Evolutionary conservation across 148 eudicot species (phyloP), one percentile per base, ranked within the genome.

Genomic region (Camellia sinensis): DNA sequence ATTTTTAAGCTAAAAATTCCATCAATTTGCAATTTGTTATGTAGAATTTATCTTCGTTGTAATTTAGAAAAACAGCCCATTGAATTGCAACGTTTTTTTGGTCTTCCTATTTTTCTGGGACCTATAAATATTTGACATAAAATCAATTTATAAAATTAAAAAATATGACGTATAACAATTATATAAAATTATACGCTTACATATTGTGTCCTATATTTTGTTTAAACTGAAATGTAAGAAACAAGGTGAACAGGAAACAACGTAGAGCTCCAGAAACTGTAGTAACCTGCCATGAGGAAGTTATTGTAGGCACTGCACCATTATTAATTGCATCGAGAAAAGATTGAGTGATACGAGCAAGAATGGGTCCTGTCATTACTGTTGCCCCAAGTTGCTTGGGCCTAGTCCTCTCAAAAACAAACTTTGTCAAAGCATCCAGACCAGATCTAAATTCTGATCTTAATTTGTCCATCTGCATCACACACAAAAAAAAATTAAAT

Each of bases 251-350:
- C 29, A 37, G 12, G 62, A 76, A 45, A 68, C 48, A 54, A 44
- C 37, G 12, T 60, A 57, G 69, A 74, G 80, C 60, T 52, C 22
- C 40, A 60, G 67, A 56, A 85, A 56, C 54, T n/a, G 64, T 6
- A 53, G 83, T 67, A 59, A 92, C 99, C 99, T 96, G 93, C 99
- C 99, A 96, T 78, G 99, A 96, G 53, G 99, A 96, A 56, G 99
- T 87, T 62, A 96, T 94, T 60, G 97, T 93, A 18, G 99, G 99
- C 87, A 96, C 99, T 15, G 98, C 99, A 70, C 99, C 99, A 79
- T 96, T 95, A 78, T 96, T 96, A 78, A 96, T 79, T 54, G 98
- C 99, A 87, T 93, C 98, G 77, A 96, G 82, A 84, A 94, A 96
- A 13, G 99, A 93, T 67, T 92, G 99, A 45, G 97, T 94, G 7